phyloP scores from a whole-genome alignment of 2,329 filamentous ascomycete species.

The Tolypocladium guangdongense region DNA sequence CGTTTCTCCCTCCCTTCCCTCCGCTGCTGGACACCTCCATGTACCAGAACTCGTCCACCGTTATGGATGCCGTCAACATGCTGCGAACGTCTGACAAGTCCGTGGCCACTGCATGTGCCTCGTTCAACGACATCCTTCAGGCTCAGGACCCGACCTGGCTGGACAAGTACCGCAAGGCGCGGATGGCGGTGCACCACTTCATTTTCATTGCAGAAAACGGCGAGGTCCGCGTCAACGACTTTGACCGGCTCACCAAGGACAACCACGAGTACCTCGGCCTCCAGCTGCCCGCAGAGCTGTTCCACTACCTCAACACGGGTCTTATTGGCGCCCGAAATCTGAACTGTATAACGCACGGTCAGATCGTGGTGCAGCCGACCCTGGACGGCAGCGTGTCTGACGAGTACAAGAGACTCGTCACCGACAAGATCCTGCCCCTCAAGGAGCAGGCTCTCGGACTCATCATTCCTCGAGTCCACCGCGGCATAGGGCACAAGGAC shows the following conservation, averaged over 20 bases:
- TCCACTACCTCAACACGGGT: conserved; percentile 78
- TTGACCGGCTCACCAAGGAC: conserved; percentile 65
- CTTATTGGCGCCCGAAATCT: conserved; percentile 70
- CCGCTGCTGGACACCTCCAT: conserved; percentile 52
- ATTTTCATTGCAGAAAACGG: conserved; percentile 71
- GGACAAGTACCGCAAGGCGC: conserved; percentile 77
- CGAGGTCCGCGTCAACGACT: conserved; percentile 63
- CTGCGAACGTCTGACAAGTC: conserved; percentile 57
- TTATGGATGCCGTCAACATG: conserved; percentile 69
- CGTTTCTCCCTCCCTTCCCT: conserved; percentile 70
- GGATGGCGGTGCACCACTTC: conserved; percentile 78
- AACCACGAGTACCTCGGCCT: conserved; percentile 87
- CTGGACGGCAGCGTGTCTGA: conserved; percentile 71
- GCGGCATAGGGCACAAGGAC: conserved; percentile 72
- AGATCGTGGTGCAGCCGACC: conserved; percentile 71
- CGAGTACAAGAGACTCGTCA: conserved; percentile 72
- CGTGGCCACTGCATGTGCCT: conserved; percentile 62
- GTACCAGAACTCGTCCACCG: conserved; percentile 46
- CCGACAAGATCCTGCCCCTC: conserved; percentile 60
- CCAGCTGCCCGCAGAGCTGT: conserved; percentile 78
- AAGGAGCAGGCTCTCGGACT: conserved; percentile 69
- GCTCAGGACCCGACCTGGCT: conserved; percentile 64
- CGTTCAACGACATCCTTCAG: conserved; percentile 69
- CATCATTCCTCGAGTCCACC: conserved; percentile 67
- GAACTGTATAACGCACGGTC: conserved; percentile 70